Conservation (phyloP, 768 basidiomycete species). For the Suillus weaverae region DNA sequence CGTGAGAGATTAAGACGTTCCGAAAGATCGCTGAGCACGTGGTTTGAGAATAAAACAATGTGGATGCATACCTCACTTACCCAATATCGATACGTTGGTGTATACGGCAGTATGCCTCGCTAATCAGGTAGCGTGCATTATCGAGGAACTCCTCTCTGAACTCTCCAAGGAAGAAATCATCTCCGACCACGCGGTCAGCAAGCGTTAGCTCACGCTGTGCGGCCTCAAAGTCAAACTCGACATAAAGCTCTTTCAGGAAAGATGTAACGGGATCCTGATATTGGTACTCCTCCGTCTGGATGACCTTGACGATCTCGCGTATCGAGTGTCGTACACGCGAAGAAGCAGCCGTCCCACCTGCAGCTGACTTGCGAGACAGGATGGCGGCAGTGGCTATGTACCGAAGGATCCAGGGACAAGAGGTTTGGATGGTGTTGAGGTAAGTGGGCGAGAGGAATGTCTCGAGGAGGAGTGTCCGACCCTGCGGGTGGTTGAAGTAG, state of each 20-base stretch:
- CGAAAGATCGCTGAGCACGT: slow-evolving; percentile 71
- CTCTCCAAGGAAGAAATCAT: slow-evolving; percentile 93
- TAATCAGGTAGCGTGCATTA: slow-evolving; percentile 93
- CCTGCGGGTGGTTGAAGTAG: slow-evolving; percentile 95
- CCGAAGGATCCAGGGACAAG: slow-evolving; percentile 90
- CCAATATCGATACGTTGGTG: slow-evolving; percentile 90
- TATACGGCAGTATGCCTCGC: slow-evolving; percentile 97
- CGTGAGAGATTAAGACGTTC: slow-evolving; percentile 89
- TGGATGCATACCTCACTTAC: slow-evolving; percentile 39
- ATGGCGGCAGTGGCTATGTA: slow-evolving; percentile 94
- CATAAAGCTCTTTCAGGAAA: slow-evolving; percentile 91
- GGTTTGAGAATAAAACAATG: slow-evolving; percentile 1
- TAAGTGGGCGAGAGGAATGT: slow-evolving; percentile 96
- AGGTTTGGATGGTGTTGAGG: slow-evolving; percentile 97
- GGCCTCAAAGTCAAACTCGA: slow-evolving; percentile 95
- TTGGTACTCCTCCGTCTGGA: slow-evolving; percentile 95
- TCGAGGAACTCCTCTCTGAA: slow-evolving; percentile 95
- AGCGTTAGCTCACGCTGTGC: slow-evolving; percentile 80
- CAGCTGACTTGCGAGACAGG: slow-evolving; percentile 77
- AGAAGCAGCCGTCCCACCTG: slow-evolving; percentile 48
- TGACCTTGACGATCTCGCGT: slow-evolving; percentile 88
- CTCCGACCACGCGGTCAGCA: slow-evolving; percentile 79
- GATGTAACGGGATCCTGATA: slow-evolving; percentile 91
- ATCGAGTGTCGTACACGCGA: slow-evolving; percentile 85
- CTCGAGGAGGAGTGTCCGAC: slow-evolving; percentile 89